Base-by-base conservation (phyloP, 2,329 filamentous ascomycete genomes). In the Diaporthe velutina region DNA sequence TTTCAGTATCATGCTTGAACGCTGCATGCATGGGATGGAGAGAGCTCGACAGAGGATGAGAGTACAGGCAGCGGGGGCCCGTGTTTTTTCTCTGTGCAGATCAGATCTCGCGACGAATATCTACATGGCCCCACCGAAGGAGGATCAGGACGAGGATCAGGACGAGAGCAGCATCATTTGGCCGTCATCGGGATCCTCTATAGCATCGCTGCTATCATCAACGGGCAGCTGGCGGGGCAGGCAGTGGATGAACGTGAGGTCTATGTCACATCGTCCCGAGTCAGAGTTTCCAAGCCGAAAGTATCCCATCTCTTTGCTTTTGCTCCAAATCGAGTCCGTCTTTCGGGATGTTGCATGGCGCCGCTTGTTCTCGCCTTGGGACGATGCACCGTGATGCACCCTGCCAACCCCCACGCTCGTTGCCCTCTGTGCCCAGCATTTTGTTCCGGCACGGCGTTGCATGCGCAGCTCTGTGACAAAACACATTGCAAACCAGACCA, bases 221-320 rank as follows among this genome's bases (percentile, higher is more conserved):
- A 33, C 28, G 33, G 57, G 35, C 38, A 13, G 6, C 30, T 35
- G 30, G 55, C 30, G 30, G 30, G 60, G 60, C 60, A 64, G 60
- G 60, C 60, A 64, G 40, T 70, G 50, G 66, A 45, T 55, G 66
- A 68, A 68, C 55, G 33, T 9, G 55, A 38, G 33, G 28, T 10
- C 45, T 10, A 25, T 33, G 64, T 54, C 33, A 40, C 50, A 70
- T 40, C 50, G 50, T 30, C 50, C 33, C 50, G 66, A 70, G 66
- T 70, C 66, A 70, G 15, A 42, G 66, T 45, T 42, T 57, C 12
- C 66, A 57, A 57, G 66, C 66, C 66, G 66, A 54, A 40, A 55
- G 48, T 70, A 71, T 48, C 67, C 48, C 45, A 71, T 70, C 67
- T 30, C 38, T 58, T 58, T 71, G 54, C 67, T 71, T 71, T 71